phyloP scores from a whole-genome alignment of 108 stramenopile species.

The Cyclotella kingstonii region DNA sequence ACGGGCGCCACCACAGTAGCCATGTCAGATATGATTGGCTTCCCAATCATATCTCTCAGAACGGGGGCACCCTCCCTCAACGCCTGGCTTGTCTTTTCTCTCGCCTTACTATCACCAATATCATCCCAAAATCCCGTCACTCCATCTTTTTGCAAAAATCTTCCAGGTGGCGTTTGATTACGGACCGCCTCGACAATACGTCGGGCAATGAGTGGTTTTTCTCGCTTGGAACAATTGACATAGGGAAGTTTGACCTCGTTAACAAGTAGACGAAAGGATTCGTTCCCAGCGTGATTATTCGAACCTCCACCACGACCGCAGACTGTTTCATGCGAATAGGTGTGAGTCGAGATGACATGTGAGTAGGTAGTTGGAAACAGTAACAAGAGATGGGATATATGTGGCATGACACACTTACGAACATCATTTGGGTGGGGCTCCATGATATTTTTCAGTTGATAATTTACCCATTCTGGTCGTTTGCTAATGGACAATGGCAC shows the following conservation, averaged over 20 bases:
- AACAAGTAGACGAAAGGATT: constrained; percentile 58
- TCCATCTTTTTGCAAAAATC: constrained; percentile 76
- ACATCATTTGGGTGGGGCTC: constrained; percentile 36
- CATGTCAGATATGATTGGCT: neutral
- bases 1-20: neutral
- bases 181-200: constrained; percentile 80
- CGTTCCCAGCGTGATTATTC: constrained; percentile 69
- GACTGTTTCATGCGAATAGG: constrained; percentile 40
- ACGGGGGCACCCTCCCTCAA: constrained; percentile 85
- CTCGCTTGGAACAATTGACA: constrained; percentile 70
- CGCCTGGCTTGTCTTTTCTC: constrained; percentile 81
- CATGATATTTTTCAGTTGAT: constrained; percentile 15
- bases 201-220: constrained; percentile 74
- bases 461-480: constrained; percentile 19
- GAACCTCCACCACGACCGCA: constrained; percentile 74
- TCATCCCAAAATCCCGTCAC: constrained; percentile 72
- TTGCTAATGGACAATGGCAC: constrained; percentile 18
- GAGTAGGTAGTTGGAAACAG: neutral
- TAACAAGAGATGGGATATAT: neutral
- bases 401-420: constrained; percentile 16
- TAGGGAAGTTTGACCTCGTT: constrained; percentile 53
- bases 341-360: neutral
- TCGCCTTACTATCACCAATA: constrained; percentile 72
- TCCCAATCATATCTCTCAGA: constrained; percentile 38
- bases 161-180: constrained; percentile 82